Evolutionary conservation across 257 asterid species (phyloP), one percentile per base, ranked within the genome.

Genomic region (Przewalskia tangutica): DNA sequence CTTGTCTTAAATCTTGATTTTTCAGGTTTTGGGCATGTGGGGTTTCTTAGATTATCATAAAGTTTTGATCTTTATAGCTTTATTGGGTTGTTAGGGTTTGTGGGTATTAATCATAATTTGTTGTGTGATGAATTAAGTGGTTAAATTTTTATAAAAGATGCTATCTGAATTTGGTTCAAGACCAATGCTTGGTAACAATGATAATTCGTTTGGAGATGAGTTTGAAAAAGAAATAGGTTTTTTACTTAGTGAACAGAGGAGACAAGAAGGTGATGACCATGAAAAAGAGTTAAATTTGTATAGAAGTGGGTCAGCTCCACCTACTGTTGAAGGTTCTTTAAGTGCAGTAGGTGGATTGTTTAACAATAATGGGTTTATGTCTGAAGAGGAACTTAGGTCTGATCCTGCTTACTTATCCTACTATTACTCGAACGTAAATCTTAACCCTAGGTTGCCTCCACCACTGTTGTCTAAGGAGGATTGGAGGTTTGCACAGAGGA

Each of bases 261-360:
- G 95, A 80, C 93, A 88, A n/a, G 97, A 90, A 27, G 88, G 90
- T 11, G 97, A 90, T 90, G 98, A 93, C 85, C 93, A 54, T 51
- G 98, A 93, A 80, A 93, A 88, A 88, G 98, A 95, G 89, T 90
- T 92, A 85, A 95, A 93, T 86, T 84, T 95, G 89, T 93, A 82
- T 76, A 89, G 99, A 87, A 95, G 97, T 85, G 99, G 99, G 67
- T 95, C 99, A n/a, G 99, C 99, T 65, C 99, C 99, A 12, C 99
- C 99, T 32, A 95, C 98, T 76, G 95, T 95, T 58, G 98, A 95
- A 84, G 97, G 99, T 70, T 95, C 99, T 3, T 66, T 93, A 80
- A 95, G 70, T 84, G 97, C 99, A 20, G 93, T 93, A 68, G 98
- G 97, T 80, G 98, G 99, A 65, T 82, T 95, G 84, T 88, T 91